Evolutionary conservation across 805 yeast species (phyloP), one percentile per base, ranked within the genome.

Genomic region (Phaffomyces opuntiae): DNA sequence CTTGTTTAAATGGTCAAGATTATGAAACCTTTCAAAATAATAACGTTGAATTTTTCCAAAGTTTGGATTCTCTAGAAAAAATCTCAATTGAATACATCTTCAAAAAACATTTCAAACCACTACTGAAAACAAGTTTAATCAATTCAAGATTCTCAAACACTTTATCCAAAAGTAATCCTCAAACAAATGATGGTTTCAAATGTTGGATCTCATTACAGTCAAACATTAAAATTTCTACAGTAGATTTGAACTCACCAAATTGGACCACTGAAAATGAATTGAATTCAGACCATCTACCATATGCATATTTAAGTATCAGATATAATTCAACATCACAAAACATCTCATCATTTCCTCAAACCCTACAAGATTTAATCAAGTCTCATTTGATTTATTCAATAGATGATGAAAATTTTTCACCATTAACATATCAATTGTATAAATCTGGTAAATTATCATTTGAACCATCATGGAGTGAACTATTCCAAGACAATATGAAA

Each of bases 341-440:
- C 9, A 48, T 42, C 12, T 34, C 51, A 2, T 24, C 48, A 14
- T 52, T 43, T 32, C 53, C 55, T 14, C 34, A 59, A 40, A 41
- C 51, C 1, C 60, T 80, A 8, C 55, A 55, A 36, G 62, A 67
- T 7, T 57, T 80, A 27, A 62, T 67, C 24, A 51, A 62, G 24
- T 74, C 81, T 5, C 80, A 77, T 55, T 58, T 80, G 17, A 70
- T 77, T 13, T 69, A 68, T 55, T 64, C 66, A 33, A 73, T 78
- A 24, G 31, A 41, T 37, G 72, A 73, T 43, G 61, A 57, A 3
- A 68, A 70, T 44, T 63, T 72, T 26, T 54, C 67, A 5, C 63
- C 61, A 36, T 50, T 68, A 29, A 57, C 56, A 2, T 42, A 60
- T 63, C 27, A 48, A 46, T 37, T 65, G 49, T 49, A 40, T 44